Conservation (phyloP, 768 basidiomycete species). For the Lactarius vividus region DNA sequence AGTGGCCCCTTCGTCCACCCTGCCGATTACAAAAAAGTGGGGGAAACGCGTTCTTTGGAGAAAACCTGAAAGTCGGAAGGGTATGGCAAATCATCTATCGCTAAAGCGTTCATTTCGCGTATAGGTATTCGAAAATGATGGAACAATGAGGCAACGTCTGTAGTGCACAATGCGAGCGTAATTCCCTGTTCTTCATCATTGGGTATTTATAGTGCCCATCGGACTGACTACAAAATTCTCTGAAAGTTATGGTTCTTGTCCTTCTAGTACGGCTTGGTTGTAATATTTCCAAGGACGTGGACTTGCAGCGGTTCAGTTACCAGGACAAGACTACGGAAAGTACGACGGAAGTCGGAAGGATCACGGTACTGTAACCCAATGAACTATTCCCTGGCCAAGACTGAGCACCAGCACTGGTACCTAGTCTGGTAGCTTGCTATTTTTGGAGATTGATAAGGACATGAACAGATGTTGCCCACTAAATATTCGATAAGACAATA, state of each 20-base stretch:
- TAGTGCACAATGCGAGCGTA: conserved; percentile 51
- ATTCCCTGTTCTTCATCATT: conserved; percentile 47
- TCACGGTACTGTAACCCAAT: background rate
- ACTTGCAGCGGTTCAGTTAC: background rate
- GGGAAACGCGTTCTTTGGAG: conserved; percentile 52
- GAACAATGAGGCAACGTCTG: conserved; percentile 53
- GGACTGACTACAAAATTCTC: conserved; percentile 5
- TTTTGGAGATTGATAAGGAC: background rate
- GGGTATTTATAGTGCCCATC: conserved; percentile 5
- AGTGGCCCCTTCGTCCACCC: conserved; percentile 46
- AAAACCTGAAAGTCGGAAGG: conserved; percentile 59
- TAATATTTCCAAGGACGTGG: too few species aligned
- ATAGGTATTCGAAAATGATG: conserved; percentile 69
- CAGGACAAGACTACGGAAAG: background rate
- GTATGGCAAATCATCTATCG: conserved; percentile 33
- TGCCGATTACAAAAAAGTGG: conserved; percentile 53
- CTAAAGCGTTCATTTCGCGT: conserved; percentile 17
- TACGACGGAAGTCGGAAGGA: background rate
- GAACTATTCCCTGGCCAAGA: background rate
- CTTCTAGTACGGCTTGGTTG: background rate
- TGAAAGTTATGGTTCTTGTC: background rate
- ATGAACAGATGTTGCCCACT: background rate
- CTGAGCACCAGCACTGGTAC: background rate
- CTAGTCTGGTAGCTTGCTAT: background rate
- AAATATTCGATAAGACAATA: background rate